Conservation (phyloP, 495 filamentous ascomycete species). For the Achaetomiella virescens region DNA sequence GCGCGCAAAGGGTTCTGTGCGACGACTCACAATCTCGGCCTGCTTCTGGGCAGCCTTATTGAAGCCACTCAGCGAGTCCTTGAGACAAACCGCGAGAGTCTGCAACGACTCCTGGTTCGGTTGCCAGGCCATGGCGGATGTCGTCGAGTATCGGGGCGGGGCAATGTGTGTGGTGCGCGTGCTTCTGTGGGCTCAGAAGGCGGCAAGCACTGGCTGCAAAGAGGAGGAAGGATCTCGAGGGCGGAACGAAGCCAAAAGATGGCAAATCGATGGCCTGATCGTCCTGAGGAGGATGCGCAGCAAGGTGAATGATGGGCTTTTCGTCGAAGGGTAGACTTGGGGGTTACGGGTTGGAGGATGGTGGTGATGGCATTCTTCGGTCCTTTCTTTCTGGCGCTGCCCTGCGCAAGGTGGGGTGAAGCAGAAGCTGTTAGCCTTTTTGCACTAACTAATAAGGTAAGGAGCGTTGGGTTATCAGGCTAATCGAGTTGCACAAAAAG, state of each 20-base stretch:
- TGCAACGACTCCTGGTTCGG: slow-evolving; percentile 77
- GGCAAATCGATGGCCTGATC: neutral
- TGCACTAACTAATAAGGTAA: neutral
- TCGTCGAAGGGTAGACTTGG: neutral
- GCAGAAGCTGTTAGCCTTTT: slow-evolving; percentile 10
- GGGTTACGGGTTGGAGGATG: neutral
- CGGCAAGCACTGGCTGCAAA: neutral
- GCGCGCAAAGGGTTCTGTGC: neutral
- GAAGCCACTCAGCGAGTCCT: slow-evolving; percentile 82
- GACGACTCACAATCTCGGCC: slow-evolving; percentile 56
- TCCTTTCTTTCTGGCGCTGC: no score
- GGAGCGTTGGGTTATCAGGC: neutral
- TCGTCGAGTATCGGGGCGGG: slow-evolving; percentile 5
- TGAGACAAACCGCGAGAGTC: slow-evolving; percentile 82
- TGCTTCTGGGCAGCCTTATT: slow-evolving; percentile 73
- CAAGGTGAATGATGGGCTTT: neutral
- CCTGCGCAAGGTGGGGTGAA: slow-evolving; percentile 15
- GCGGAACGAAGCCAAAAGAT: neutral
- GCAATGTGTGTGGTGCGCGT: slow-evolving; percentile 1
- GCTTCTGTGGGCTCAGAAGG: neutral
- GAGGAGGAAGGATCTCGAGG: neutral
- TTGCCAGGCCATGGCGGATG: slow-evolving; percentile 77
- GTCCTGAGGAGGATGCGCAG: neutral
- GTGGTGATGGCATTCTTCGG: slow-evolving; percentile 14
- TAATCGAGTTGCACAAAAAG: slow-evolving; percentile 1